These are phyloP conservation scores for Pichia sorboxylosa DNA, from an alignment of 1,139 yeast species.

Conservation along the genomic window DNA sequence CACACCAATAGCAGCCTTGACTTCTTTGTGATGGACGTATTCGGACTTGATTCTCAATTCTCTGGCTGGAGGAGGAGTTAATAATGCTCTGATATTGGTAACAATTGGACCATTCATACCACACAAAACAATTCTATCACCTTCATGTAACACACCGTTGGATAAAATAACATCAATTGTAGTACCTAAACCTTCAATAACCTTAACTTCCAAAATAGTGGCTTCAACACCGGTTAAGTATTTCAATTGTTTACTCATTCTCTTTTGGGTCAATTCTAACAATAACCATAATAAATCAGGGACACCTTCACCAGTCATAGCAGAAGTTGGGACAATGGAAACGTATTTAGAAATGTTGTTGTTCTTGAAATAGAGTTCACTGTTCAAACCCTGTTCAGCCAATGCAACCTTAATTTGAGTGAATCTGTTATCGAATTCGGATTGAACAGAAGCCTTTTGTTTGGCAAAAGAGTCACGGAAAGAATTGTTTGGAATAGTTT, in stretches of 20 bases:
- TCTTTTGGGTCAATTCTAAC: conserved; percentile 90
- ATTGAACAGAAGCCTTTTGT: conserved; percentile 76
- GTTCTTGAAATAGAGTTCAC: conserved; percentile 92
- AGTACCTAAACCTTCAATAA: conserved; percentile 96
- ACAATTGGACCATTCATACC: conserved; percentile 98
- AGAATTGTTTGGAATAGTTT: conserved; percentile 77
- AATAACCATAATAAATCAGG: conserved; percentile 96
- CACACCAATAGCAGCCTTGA: conserved; percentile 97
- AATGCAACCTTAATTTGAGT: conserved; percentile 81
- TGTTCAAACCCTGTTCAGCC: conserved; percentile 96
- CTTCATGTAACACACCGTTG: conserved; percentile 88
- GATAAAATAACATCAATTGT: conserved; percentile 96
- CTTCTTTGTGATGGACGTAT: conserved; percentile 91
- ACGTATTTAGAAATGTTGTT: conserved; percentile 87
- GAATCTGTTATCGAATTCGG: conserved; percentile 82
- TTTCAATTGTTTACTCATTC: conserved; percentile 98
- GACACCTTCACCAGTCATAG: conserved; percentile 99
- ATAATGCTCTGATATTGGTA: conserved; percentile 88
- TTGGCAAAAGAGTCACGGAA: conserved; percentile 86
- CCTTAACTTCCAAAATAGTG: conserved; percentile 95
- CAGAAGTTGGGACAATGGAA: conserved; percentile 95
- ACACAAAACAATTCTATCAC: conserved; percentile 90
- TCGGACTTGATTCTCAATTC: conserved; percentile 93
- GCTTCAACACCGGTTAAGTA: conserved; percentile 90
- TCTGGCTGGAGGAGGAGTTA: conserved; percentile 95